phyloP scores from a whole-genome alignment of 1,284 basidiomycete species.

The Ceratobasidium sp. region DNA sequence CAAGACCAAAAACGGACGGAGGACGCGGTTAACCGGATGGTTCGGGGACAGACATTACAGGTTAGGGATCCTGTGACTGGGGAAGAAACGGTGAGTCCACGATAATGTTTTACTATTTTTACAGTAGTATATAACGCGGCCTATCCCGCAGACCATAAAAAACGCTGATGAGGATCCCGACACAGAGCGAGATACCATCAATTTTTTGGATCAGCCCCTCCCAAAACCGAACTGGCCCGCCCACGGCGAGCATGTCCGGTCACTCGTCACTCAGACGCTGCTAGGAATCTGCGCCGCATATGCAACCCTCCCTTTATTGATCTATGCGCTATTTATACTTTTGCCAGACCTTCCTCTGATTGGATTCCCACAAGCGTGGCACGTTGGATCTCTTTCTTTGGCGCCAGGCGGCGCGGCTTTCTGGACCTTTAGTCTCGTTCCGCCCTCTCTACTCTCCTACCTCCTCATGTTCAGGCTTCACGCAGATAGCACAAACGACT shows the following conservation, averaged over 20 bases:
- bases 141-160: slow-evolving; percentile 54
- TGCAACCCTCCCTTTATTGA: slow-evolving; percentile 49
- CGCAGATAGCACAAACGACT: slow-evolving; percentile 53
- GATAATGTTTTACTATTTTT: slow-evolving; percentile 50
- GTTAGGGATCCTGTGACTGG: slow-evolving; percentile 49
- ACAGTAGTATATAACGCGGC: slow-evolving; percentile 44
- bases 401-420: slow-evolving; percentile 7
- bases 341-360: slow-evolving; percentile 49
- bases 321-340: slow-evolving; percentile 53
- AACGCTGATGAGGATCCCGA: slow-evolving; percentile 47
- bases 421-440: slow-evolving; percentile 49
- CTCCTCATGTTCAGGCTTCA: slow-evolving; percentile 54
- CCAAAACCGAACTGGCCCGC: slow-evolving; percentile 53
- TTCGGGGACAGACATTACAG: slow-evolving; percentile 46
- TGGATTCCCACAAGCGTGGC: slow-evolving; percentile 20
- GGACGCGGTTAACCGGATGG: slow-evolving; percentile 44
- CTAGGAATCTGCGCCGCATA: slow-evolving; percentile 52
- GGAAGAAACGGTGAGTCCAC: slow-evolving; percentile 49
- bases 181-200: slow-evolving; percentile 2
- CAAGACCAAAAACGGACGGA: slow-evolving; percentile 53
- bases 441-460: slow-evolving; percentile 53
- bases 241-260: slow-evolving; percentile 52
- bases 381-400: slow-evolving; percentile 4
- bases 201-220: slow-evolving; percentile 1
- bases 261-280: slow-evolving; percentile 50